Percentiles rank a stretch among this genome's conserved stretches.
Conservation (phyloP, 2,329 filamentous ascomycete species). For the Cordyceps fumosorosea region DNA sequence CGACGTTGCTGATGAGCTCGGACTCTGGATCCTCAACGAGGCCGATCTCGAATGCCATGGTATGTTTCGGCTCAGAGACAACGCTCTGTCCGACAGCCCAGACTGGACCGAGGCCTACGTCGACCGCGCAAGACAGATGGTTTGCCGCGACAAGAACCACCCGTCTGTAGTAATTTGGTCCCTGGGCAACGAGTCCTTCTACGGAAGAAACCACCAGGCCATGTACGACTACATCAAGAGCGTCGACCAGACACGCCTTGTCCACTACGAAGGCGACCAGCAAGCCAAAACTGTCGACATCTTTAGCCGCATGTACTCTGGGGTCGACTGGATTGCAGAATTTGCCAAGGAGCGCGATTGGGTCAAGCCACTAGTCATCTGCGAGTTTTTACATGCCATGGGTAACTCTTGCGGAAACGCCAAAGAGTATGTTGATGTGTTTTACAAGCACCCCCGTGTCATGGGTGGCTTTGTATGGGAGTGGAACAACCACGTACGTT, state of each 20-base stretch:
- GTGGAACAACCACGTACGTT: constrained; percentile 51
- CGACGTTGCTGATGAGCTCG: constrained; percentile 56
- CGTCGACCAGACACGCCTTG: constrained; percentile 48
- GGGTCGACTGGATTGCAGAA: constrained; percentile 37
- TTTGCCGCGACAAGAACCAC: constrained; percentile 54
- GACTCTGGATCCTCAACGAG: constrained; percentile 57
- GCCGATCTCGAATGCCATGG: constrained; percentile 50
- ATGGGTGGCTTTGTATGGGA: constrained; percentile 64
- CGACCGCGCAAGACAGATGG: constrained; percentile 58
- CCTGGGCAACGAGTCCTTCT: constrained; percentile 66
- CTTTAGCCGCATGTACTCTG: constrained; percentile 59
- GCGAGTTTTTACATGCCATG: constrained; percentile 58
- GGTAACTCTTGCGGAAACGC: constrained; percentile 64
- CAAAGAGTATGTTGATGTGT: constrained; percentile 60
- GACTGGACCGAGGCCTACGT: constrained; percentile 59
- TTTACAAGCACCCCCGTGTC: constrained; percentile 41
- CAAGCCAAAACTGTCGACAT: constrained; percentile 55
- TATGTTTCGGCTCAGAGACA: constrained; percentile 34
- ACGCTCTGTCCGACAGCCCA: constrained; percentile 49
- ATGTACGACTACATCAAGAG: constrained; percentile 60
- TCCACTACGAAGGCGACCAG: constrained; percentile 61
- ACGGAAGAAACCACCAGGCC: constrained; percentile 58
- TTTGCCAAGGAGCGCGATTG: constrained; percentile 35
- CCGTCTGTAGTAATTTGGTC: constrained; percentile 64
- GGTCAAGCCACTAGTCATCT: constrained; percentile 51